Base-by-base conservation (phyloP, 208 protist species). In the Balamuthia mandrillaris region DNA sequence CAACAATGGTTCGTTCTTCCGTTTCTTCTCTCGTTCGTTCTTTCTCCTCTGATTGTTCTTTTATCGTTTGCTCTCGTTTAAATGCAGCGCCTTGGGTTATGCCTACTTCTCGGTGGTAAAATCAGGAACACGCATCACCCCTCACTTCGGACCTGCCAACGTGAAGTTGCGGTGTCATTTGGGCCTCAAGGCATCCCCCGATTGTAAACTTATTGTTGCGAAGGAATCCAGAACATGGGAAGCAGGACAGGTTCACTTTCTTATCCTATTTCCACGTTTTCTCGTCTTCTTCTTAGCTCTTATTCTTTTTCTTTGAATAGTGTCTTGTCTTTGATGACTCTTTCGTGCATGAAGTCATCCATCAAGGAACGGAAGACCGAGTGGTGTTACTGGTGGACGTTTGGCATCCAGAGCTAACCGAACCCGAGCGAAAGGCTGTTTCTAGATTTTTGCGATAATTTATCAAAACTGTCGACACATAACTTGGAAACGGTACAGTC, bases 131-230 rank as follows among this genome's bases (percentile, higher is more conserved):
- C 77, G 66, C 29, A 83, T 83, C 37, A 29, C 14, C 24, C 44
- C 77, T 3, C 77, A 83, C 77, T 83, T 49, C n/a, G 77, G 77
- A 35, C 77, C 77, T 2, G 77, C 77, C 51, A 83, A 83, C 54
- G n/a, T 83, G 24, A 83, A 83, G 35, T 18, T 83, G 29, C 77
- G 77, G 12, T 83, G 77, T 21, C 77, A 83, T 18, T 56, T 83
- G 0, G 77, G 77, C 21, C 77, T 83, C 24, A 56, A 83, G 41
- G 41, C 41, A 3, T 56, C 77, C 0, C 35, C 31, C 37, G 27
- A 83, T 21, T 83, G 77, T n/a, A 70, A 39, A 33, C 27, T 83
- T 24, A 18, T 49, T 3, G 77, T 83, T 27, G 77, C 35, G 7
- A 2, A 2, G 4, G 77, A 83, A 29, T 52, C 77, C 18, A 1